These are phyloP conservation scores for Neonothopanus nambi DNA, from an alignment of 1,284 basidiomycete genomes.

Conservation along the genomic window DNA sequence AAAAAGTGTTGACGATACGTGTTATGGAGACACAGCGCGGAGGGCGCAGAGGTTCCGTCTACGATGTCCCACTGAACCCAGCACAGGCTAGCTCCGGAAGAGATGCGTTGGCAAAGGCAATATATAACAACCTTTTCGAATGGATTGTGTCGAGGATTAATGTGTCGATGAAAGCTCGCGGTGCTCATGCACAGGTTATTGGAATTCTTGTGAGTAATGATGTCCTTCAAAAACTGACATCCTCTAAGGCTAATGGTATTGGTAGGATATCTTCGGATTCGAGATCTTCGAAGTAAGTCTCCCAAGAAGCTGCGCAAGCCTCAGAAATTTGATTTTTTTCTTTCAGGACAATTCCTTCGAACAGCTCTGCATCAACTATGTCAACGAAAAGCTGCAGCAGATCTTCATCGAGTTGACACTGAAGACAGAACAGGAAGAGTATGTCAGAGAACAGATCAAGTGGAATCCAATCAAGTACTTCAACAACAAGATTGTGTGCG, in stretches of 20 bases:
- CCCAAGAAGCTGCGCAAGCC: neutral
- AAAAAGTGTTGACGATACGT: constrained; percentile 85
- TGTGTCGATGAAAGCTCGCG: constrained; percentile 90
- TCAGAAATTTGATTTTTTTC: neutral
- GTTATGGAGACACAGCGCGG: constrained; percentile 94
- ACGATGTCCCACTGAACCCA: constrained; percentile 95
- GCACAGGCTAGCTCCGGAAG: constrained; percentile 88
- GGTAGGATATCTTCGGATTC: constrained; percentile 93
- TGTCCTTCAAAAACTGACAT: neutral
- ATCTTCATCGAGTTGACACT: constrained; percentile 99
- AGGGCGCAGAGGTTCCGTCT: constrained; percentile 91
- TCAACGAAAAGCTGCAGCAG: constrained; percentile 99
- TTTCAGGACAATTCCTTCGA: constrained; percentile 96
- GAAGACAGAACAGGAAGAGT: constrained; percentile 99
- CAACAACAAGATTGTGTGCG: constrained; percentile 97
- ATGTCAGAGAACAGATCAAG: constrained; percentile 97
- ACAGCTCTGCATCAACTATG: constrained; percentile 99
- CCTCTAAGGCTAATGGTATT: constrained; percentile 7
- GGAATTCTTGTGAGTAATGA: constrained; percentile 77
- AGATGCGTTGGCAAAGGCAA: constrained; percentile 93
- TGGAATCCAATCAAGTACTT: constrained; percentile 99
- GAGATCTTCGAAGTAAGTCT: constrained; percentile 87
- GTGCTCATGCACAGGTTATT: constrained; percentile 80
- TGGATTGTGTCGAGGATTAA: constrained; percentile 99
- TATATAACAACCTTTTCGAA: constrained; percentile 99